phyloP scores from a whole-genome alignment of 129 eudicot genomes.

The Lactuca saligna region DNA sequence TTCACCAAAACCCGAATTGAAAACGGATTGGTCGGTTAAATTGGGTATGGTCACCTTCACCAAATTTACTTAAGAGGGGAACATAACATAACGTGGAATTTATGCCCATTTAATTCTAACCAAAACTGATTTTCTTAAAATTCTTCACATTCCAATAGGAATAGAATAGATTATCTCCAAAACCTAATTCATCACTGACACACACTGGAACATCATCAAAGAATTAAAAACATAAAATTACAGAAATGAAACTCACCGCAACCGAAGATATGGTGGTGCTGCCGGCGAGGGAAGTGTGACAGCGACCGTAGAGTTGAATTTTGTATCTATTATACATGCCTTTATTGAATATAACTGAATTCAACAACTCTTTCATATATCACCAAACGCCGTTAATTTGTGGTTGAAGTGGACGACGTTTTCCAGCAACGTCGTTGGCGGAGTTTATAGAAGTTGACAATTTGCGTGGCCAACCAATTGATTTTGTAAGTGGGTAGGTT shows the following conservation, averaged over 20 bases:
- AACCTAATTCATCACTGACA: neutral
- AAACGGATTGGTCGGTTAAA: no score
- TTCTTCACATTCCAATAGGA: neutral
- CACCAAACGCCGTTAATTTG: neutral
- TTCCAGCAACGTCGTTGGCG: neutral
- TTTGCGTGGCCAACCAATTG: no score
- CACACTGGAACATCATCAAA: neutral
- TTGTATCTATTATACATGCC: no score
- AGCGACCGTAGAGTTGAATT: neutral
- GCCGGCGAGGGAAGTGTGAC: neutral
- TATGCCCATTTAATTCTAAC: neutral
- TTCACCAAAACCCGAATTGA: no score
- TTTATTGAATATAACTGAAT: no score
- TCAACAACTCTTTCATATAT: neutral
- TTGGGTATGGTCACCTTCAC: neutral
- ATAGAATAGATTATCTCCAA: neutral
- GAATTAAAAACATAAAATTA: neutral
- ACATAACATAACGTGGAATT: neutral
- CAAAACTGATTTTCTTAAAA: neutral
- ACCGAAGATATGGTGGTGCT: neutral
- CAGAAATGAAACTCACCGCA: neutral
- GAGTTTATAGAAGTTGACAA: no score
- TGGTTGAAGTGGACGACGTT: neutral
- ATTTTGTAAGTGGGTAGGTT: no score
- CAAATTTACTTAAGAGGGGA: neutral